Percentiles rank a stretch among this genome's conserved stretches.
Conservation (phyloP, 2,329 filamentous ascomycete species). For the Periconia digitata region DNA sequence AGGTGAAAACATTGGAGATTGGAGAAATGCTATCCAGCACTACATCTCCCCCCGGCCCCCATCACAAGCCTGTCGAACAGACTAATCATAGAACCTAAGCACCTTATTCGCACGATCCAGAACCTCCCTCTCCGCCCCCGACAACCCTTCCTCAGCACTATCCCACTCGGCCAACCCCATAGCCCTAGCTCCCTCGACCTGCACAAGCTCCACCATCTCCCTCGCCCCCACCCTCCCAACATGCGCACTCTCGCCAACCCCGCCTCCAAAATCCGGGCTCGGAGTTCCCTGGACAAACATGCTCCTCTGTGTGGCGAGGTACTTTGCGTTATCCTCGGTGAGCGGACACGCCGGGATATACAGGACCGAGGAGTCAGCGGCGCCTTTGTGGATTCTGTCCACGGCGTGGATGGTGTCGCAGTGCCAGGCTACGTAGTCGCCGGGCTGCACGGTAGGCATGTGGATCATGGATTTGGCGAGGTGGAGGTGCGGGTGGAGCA, state of each 20-base stretch:
- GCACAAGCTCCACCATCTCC: slow-evolving; percentile 44
- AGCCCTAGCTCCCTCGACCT: slow-evolving; percentile 53
- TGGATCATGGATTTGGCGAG: slow-evolving; percentile 71
- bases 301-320: slow-evolving; percentile 69
- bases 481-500: slow-evolving; percentile 70
- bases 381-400: slow-evolving; percentile 73
- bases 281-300: slow-evolving; percentile 65
- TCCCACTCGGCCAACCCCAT: slow-evolving; percentile 59
- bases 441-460: slow-evolving; percentile 67
- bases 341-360: slow-evolving; percentile 88
- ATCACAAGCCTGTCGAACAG: too few species aligned
- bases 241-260: slow-evolving; percentile 63
- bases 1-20: too few species aligned
- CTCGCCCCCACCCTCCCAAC: slow-evolving; percentile 44
- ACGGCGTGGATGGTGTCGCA: slow-evolving; percentile 82
- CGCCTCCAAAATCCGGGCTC: slow-evolving; percentile 56
- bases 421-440: slow-evolving; percentile 79
- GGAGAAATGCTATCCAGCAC: too few species aligned
- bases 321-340: slow-evolving; percentile 72
- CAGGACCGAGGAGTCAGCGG: slow-evolving; percentile 75
- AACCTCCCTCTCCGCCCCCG: slow-evolving; percentile 53
- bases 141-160: slow-evolving; percentile 50
- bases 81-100: slow-evolving; percentile 55
- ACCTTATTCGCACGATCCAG: slow-evolving; percentile 57
- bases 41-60: too few species aligned